Evolutionary conservation across 2,329 filamentous ascomycete genomes (phyloP).

Genomic region (Botrytis tulipae): DNA sequence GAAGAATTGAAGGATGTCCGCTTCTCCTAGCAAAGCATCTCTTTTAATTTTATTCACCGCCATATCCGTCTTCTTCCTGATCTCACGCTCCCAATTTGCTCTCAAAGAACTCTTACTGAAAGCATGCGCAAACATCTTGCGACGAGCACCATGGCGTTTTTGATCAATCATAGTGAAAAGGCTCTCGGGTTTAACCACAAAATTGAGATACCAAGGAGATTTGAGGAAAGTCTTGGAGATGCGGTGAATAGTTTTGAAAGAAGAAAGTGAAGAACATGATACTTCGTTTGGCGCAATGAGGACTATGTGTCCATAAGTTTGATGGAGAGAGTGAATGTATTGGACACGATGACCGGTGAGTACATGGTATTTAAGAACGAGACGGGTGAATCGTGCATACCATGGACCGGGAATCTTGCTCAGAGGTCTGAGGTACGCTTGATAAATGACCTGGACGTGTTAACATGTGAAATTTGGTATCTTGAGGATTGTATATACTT

Average conservation of each 20-base stretch:
- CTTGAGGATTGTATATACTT: background rate
- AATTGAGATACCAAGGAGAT: background rate
- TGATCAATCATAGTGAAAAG: background rate
- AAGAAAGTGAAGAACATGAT: background rate
- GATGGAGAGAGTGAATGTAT: background rate
- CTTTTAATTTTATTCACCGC: conserved; percentile 49
- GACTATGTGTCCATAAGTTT: background rate
- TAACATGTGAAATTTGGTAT: background rate
- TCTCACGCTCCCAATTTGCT: background rate
- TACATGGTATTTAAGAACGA: background rate
- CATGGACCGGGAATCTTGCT: conserved; percentile 14
- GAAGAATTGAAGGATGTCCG: conserved; percentile 54
- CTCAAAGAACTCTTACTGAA: background rate
- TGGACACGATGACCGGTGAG: background rate
- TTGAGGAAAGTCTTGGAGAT: conserved; percentile 3
- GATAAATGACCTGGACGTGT: background rate
- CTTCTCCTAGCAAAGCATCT: conserved; percentile 38
- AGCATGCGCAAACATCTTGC: background rate
- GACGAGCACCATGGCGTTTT: background rate
- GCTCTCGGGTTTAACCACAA: no score
- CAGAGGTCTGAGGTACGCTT: background rate
- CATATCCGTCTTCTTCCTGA: conserved; percentile 38
- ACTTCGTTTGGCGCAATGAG: conserved; percentile 1
- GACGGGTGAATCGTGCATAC: background rate
- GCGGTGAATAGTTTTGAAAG: conserved; percentile 2